Evolutionary conservation across 176 grass and related monocot genomes (phyloP), one percentile per base, ranked within the genome.

Genomic region (Triticum timopheevii): DNA sequence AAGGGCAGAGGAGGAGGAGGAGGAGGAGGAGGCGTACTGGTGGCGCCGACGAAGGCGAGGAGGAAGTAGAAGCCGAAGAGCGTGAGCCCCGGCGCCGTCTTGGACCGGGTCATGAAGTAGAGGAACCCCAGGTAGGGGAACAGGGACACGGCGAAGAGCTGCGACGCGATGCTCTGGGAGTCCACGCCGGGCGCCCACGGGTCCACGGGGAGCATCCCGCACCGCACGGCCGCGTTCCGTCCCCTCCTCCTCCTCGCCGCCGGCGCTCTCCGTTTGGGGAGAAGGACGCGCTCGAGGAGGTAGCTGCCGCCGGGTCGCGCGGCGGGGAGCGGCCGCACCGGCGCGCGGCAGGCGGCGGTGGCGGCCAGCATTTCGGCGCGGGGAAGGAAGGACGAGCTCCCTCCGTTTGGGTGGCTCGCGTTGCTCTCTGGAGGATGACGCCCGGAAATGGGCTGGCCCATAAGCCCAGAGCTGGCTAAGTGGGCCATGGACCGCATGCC

Each of bases 21-120:
- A 12, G 13, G 3, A 66, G 35, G 1, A 16, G 12, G 61, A 28
- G 28, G 78, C 97, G 74, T 91, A 99, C 97, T 96, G 38, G 97
- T 96, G 87, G 94, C 92, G 54, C 94, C 97, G 16, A 99, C 97
- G 81, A 96, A 99, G 49, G 64, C 94, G 44, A 99, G 94, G 82
- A 96, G 90, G 85, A 99, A 98, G 79, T 96, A 99, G 82, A 96
- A 99, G 36, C 97, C 94, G 76, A 99, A 93, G 74, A 99, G 94
- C 45, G 94, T 96, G 80, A 99, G 90, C 1, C 93, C 76, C 36
- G 97, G 94, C 80, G 90, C 87, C 42, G 94, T 94, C 82, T 91
- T 94, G 76, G 97, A 94, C 82, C 65, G 92, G 77, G 92, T 91
- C 70, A 96, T 90, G 94, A 89, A 96, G 89, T 93, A 99, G 79